Evolutionary conservation across 2,329 filamentous ascomycete species (phyloP), one percentile per base, ranked within the genome.

Genomic region (Dothidotthia symphoricarpi): DNA sequence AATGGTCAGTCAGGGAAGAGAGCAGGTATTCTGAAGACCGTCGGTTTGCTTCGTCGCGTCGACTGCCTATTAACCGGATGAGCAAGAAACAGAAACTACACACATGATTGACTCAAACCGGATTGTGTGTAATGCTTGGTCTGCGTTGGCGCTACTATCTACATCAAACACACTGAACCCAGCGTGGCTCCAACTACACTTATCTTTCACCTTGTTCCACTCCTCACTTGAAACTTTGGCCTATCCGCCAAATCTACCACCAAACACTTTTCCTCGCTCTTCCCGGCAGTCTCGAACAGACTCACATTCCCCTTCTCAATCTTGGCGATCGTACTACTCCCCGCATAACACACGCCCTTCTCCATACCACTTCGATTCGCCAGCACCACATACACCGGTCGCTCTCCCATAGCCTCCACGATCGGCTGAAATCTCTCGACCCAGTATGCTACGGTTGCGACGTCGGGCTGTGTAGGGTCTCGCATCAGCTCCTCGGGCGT

Each of bases 371-470:
- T 77, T 3, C 86, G 75, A 58, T 93, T 91, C 29, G 80, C 81
- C 47, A 89, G 76, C 0, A 90, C 73, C 0, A 90, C 72, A 25
- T 86, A 78, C 13, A 85, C 75, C 39, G 87, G 83, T 24, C 48
- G 45, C 1, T 54, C 54, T 8, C 36, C 45, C 28, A 46, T 51
- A 6, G 45, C 53, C 24, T 69, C 66, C 1, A 73, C 57, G 27
- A 75, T 52, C 0, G 86, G 86, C 38, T 85, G 81, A 3, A 91
- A 72, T 0, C 87, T 75, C 13, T 79, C 76, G 0, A 88, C 70
- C 87, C 86, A 91, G 53, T 91, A 91, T 0, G 78, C 77, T 7
- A 91, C 59, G 0, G 85, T 88, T 16, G 86, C 80, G 67, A 86
- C 75, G 48, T 90, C 86, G 0, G 85, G 84, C 33, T 78, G 47